Conservation (phyloP, 2,329 filamentous ascomycete species). For the Aspergillaceae sp. region DNA sequence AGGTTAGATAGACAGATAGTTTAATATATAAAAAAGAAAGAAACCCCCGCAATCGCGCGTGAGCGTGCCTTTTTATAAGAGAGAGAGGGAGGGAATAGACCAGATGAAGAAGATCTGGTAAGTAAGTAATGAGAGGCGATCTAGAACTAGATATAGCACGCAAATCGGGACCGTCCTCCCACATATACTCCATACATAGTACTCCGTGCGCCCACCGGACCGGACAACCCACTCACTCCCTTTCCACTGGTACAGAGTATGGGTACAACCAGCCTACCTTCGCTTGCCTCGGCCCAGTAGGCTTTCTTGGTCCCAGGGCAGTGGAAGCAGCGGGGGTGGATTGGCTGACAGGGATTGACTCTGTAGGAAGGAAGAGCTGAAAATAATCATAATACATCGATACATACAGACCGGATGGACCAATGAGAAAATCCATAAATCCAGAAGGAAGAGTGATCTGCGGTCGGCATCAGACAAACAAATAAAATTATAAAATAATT, state of each 20-base stretch:
- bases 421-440: background rate
- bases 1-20: background rate
- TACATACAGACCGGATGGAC: background rate
- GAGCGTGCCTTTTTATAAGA: background rate
- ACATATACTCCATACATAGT: no score
- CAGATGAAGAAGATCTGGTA: background rate
- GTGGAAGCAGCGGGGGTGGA: slow-evolving; percentile 19
- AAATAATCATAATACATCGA: background rate
- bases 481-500: background rate
- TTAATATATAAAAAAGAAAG: background rate
- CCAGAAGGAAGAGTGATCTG: background rate
- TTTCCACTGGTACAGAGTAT: no score
- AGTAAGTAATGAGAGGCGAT: slow-evolving; percentile 12
- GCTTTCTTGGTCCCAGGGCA: slow-evolving; percentile 13
- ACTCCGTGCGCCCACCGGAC: background rate
- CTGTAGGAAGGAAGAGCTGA: slow-evolving; percentile 3
- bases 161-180: no score
- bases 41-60: background rate
- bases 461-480: background rate
- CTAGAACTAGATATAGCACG: slow-evolving; percentile 20
- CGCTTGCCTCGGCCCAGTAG: no score
- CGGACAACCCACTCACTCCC: background rate
- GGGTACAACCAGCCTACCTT: no score
- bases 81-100: background rate
- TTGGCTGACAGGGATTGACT: slow-evolving; percentile 12